Conservation (phyloP, 2,329 filamentous ascomycete species). For the Fusarium sp. region DNA sequence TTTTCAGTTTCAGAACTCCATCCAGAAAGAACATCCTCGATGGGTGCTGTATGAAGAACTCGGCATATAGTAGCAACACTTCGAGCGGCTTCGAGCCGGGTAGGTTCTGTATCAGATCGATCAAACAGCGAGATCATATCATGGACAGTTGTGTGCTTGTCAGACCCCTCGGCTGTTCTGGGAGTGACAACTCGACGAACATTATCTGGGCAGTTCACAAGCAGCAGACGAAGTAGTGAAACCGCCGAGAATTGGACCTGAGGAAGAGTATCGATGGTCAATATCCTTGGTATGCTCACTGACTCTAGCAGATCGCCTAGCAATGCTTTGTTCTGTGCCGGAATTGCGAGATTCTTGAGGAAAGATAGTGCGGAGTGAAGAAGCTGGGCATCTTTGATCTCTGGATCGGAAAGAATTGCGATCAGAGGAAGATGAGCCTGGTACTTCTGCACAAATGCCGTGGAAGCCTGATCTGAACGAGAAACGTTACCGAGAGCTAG, state of each 20-base stretch:
- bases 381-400: slow-evolving; percentile 58
- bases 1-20: slow-evolving; percentile 40
- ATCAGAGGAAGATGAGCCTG: slow-evolving; percentile 56
- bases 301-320: slow-evolving; percentile 60
- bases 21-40: slow-evolving; percentile 46
- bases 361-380: slow-evolving; percentile 67
- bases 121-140: slow-evolving; percentile 51
- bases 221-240: slow-evolving; percentile 65
- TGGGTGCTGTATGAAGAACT: slow-evolving; percentile 58
- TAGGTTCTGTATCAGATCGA: slow-evolving; percentile 57
- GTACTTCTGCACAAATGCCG: slow-evolving; percentile 57
- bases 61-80: slow-evolving; percentile 63
- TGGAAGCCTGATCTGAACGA: slow-evolving; percentile 64
- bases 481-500: slow-evolving; percentile 70
- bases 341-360: slow-evolving; percentile 72
- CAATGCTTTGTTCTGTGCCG: slow-evolving; percentile 60
- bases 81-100: slow-evolving; percentile 67
- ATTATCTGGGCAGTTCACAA: slow-evolving; percentile 63
- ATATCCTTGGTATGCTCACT: slow-evolving; percentile 61
- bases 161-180: slow-evolving; percentile 41
- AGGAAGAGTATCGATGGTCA: slow-evolving; percentile 59
- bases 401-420: slow-evolving; percentile 53
- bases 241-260: slow-evolving; percentile 70
- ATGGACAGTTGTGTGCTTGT: slow-evolving; percentile 48
- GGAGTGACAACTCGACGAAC: slow-evolving; percentile 59